Percentiles rank a stretch among this genome's conserved stretches.
These are phyloP conservation scores for Aureobasidium mangrovei DNA, from an alignment of 2,329 filamentous ascomycete genomes.

Conservation along the genomic window DNA sequence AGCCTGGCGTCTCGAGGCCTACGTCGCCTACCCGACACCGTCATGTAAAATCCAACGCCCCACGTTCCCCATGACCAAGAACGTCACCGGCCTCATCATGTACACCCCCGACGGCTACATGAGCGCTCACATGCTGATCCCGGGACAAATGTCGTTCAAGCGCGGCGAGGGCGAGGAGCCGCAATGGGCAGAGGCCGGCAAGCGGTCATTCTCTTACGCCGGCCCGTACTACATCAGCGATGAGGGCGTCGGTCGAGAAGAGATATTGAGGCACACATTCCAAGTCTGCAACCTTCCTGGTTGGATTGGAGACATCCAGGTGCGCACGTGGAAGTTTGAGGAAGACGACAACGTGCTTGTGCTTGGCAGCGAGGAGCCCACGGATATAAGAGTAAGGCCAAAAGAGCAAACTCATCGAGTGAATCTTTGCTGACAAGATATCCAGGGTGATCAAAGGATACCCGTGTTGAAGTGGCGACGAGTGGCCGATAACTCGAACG, in stretches of 20 bases:
- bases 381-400: constrained; percentile 28
- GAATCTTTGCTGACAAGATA: neutral
- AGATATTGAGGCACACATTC: constrained; percentile 29
- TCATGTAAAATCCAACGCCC: constrained; percentile 25
- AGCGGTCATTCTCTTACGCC: constrained; percentile 30
- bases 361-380: constrained; percentile 30
- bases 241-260: constrained; percentile 27
- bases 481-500: constrained; percentile 25
- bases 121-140: constrained; percentile 26
- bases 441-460: constrained; percentile 29
- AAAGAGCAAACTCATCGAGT: neutral
- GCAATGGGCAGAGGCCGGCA: constrained; percentile 32
- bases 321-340: constrained; percentile 30
- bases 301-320: constrained; percentile 31
- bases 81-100: constrained; percentile 25
- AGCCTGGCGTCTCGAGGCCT: constrained; percentile 31
- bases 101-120: constrained; percentile 28
- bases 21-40: constrained; percentile 30
- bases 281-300: constrained; percentile 31
- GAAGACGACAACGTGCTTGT: constrained; percentile 32
- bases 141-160: constrained; percentile 27
- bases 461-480: constrained; percentile 30
- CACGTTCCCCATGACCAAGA: constrained; percentile 25
- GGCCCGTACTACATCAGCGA: constrained; percentile 32
- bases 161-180: constrained; percentile 30